Conservation (phyloP, 2,329 filamentous ascomycete species). For the Paracamarosporium sp. region DNA sequence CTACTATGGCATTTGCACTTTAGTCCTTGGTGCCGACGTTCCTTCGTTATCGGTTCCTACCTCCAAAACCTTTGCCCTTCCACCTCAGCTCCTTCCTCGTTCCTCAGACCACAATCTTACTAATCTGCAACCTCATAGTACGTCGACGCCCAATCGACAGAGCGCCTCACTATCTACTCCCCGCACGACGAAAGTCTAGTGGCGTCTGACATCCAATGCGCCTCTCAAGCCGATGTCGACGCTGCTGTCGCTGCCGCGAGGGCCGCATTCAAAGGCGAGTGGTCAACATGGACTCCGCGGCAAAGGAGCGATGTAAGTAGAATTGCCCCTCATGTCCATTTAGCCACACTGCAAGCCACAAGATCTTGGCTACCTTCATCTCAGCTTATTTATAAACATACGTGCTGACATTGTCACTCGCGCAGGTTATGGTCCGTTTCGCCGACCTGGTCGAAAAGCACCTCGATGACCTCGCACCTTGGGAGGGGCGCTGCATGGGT, state of each 20-base stretch:
- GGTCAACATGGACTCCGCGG: constrained; percentile 16
- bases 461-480: constrained; percentile 15
- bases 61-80: neutral
- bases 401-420: neutral
- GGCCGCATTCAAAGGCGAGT: constrained; percentile 27
- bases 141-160: neutral
- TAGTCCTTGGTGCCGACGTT: no score
- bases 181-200: constrained; percentile 29
- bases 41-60: no score
- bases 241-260: constrained; percentile 24
- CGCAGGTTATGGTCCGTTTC: constrained; percentile 26
- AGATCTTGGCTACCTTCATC: neutral
- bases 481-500: constrained; percentile 26
- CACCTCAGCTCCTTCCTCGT: neutral
- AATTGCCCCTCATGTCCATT: no score
- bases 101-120: neutral
- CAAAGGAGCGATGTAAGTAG: constrained; percentile 5
- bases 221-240: constrained; percentile 29
- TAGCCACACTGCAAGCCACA: neutral
- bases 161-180: constrained; percentile 15
- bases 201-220: constrained; percentile 25
- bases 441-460: constrained; percentile 28
- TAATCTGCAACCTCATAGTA: neutral
- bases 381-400: neutral
- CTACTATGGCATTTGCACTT: neutral